Conservation (phyloP, 768 basidiomycete species). For the Heimioporus sp. region DNA sequence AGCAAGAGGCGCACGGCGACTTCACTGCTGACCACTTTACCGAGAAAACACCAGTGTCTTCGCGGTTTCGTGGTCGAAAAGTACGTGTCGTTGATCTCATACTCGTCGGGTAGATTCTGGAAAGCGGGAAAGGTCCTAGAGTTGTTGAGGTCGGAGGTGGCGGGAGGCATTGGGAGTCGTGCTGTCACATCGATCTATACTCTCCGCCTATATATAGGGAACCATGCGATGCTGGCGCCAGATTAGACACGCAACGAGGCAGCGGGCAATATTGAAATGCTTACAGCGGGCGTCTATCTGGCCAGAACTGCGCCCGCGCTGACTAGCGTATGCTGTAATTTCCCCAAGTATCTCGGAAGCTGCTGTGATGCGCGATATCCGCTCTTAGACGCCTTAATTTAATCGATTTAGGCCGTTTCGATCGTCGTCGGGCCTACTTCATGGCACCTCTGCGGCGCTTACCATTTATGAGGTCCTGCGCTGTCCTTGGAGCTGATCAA, state of each 20-base stretch:
- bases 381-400: constrained; percentile 1
- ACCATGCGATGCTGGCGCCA: constrained; percentile 2
- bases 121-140: constrained; percentile 24
- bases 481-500: constrained; percentile 4
- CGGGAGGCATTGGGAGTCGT: constrained; percentile 17
- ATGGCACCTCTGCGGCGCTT: background rate
- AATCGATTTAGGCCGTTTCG: background rate
- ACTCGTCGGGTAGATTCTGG: constrained; percentile 21
- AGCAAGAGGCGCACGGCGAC: constrained; percentile 27
- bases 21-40: constrained; percentile 22
- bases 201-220: constrained; percentile 14
- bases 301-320: background rate
- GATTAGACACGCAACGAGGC: background rate
- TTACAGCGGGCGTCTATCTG: constrained; percentile 1
- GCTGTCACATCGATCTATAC: background rate
- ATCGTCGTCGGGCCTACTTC: background rate
- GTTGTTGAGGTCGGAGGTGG: constrained; percentile 28
- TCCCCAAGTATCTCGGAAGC: background rate
- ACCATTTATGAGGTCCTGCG: background rate
- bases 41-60: constrained; percentile 32
- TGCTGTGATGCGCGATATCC: background rate
- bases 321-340: constrained; percentile 10
- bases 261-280: background rate
- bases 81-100: constrained; percentile 14
- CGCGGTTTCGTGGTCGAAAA: constrained; percentile 24